Conservation (phyloP, 192 early-diverging fungal species). For the Coemansia sp. region DNA sequence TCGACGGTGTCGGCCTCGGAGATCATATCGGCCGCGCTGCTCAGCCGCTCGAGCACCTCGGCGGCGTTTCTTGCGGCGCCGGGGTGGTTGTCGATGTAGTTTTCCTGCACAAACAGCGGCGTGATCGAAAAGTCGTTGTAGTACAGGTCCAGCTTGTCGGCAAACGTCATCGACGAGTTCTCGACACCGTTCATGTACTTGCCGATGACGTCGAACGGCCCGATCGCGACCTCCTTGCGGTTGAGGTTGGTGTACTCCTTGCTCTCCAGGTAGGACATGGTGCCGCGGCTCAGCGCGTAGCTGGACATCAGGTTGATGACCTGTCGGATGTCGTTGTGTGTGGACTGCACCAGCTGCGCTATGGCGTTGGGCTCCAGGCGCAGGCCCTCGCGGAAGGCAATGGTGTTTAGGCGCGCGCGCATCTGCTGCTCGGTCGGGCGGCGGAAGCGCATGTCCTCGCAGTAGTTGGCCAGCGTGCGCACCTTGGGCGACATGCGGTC, state of each 20-base stretch:
- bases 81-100: conserved; percentile 75
- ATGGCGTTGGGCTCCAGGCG: conserved; percentile 73
- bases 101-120: conserved; percentile 94
- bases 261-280: conserved; percentile 78
- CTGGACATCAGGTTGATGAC: conserved; percentile 91
- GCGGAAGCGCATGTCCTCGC: conserved; percentile 76
- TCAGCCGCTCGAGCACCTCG: conserved; percentile 59
- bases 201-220: conserved; percentile 74
- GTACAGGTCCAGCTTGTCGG: conserved; percentile 84
- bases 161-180: conserved; percentile 53
- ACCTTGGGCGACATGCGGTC: conserved; percentile 86
- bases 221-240: conserved; percentile 60
- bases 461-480: conserved; percentile 75
- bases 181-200: conserved; percentile 56
- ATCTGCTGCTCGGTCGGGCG: conserved; percentile 71
- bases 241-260: conserved; percentile 50
- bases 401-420: conserved; percentile 68
- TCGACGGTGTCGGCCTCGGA: conserved; percentile 80
- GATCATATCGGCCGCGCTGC: conserved; percentile 83
- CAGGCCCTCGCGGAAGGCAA: conserved; percentile 75
- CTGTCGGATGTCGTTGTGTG: conserved; percentile 93
- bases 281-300: conserved; percentile 65
- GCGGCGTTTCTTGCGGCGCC: conserved; percentile 29
- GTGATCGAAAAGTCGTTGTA: conserved; percentile 85
- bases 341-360: conserved; percentile 71